phyloP scores from a whole-genome alignment of 2,329 filamentous ascomycete genomes.

The Penicillium sp. region DNA sequence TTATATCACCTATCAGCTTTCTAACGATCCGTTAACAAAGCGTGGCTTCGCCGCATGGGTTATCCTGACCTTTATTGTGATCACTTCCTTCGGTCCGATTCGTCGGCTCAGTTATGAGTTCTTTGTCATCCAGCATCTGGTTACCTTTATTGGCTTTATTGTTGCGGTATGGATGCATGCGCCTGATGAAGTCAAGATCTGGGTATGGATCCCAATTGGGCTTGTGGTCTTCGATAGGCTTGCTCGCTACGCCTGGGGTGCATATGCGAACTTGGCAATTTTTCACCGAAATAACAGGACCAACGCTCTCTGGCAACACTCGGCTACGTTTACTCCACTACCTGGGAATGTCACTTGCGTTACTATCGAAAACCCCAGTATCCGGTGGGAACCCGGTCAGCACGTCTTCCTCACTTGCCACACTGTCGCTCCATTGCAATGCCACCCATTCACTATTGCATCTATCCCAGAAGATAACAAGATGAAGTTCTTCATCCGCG shows the following conservation, averaged over 20 bases:
- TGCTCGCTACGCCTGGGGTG: constrained; percentile 34
- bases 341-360: constrained; percentile 57
- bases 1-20: constrained; percentile 50
- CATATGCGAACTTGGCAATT: constrained; percentile 44
- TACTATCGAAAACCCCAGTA: constrained; percentile 54
- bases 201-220: constrained; percentile 49
- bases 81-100: constrained; percentile 52
- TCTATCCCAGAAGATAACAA: constrained; percentile 55
- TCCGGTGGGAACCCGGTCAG: constrained; percentile 61
- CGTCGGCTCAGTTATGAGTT: constrained; percentile 53
- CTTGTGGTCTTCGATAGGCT: constrained; percentile 49
- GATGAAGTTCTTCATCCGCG: constrained; percentile 57
- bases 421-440: constrained; percentile 56
- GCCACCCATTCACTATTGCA: constrained; percentile 64
- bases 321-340: constrained; percentile 49
- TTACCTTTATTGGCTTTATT: constrained; percentile 52
- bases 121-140: constrained; percentile 54
- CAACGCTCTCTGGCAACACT: constrained; percentile 38
- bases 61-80: constrained; percentile 51
- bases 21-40: constrained; percentile 49
- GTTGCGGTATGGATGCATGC: constrained; percentile 51
- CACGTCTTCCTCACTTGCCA: constrained; percentile 62
- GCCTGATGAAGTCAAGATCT: constrained; percentile 42
- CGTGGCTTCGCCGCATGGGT: constrained; percentile 54
- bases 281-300: constrained; percentile 33